Conservation (phyloP, 2,329 filamentous ascomycete genomes). For the Aspergillus sp. region DNA sequence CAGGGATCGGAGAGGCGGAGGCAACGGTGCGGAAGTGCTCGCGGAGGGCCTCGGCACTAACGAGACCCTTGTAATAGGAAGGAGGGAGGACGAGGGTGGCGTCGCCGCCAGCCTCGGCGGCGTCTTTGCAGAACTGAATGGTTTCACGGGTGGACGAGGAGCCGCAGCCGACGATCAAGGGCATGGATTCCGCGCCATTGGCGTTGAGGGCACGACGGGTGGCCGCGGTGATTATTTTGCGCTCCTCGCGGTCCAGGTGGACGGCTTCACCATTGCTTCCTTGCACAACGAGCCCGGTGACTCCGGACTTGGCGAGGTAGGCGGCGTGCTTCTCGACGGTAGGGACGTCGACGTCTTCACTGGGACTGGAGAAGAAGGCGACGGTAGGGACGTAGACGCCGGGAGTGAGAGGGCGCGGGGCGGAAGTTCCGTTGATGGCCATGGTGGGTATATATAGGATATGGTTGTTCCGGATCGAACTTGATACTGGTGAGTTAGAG, state of each 20-base stretch:
- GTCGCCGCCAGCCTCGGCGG: conserved; percentile 67
- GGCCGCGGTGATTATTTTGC: conserved; percentile 64
- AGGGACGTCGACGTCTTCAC: conserved; percentile 64
- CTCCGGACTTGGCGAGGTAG: conserved; percentile 68
- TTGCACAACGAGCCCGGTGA: conserved; percentile 72
- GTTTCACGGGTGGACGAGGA: conserved; percentile 71
- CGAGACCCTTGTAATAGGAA: conserved; percentile 69
- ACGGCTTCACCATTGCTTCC: conserved; percentile 83
- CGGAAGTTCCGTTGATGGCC: conserved; percentile 20
- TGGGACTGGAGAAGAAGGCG: conserved; percentile 65
- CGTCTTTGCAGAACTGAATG: conserved; percentile 66
- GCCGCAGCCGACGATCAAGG: conserved; percentile 73
- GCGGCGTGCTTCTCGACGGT: conserved; percentile 61
- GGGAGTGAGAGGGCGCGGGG: conserved; percentile 30
- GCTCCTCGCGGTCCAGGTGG: conserved; percentile 69
- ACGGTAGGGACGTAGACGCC: conserved; percentile 72
- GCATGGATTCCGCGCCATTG: conserved; percentile 63
- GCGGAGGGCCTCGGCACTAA: conserved; percentile 58
- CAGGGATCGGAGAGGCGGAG: conserved; percentile 57
- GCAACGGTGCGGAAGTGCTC: conserved; percentile 67
- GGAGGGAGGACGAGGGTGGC: conserved; percentile 74
- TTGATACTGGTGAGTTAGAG: not conserved
- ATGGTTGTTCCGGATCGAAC: not conserved
- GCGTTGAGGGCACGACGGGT: conserved; percentile 68
- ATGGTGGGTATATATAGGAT: conserved; percentile 10